These are phyloP conservation scores for Ogataea kodamae DNA, from an alignment of 805 yeast genomes.

Conservation along the genomic window DNA sequence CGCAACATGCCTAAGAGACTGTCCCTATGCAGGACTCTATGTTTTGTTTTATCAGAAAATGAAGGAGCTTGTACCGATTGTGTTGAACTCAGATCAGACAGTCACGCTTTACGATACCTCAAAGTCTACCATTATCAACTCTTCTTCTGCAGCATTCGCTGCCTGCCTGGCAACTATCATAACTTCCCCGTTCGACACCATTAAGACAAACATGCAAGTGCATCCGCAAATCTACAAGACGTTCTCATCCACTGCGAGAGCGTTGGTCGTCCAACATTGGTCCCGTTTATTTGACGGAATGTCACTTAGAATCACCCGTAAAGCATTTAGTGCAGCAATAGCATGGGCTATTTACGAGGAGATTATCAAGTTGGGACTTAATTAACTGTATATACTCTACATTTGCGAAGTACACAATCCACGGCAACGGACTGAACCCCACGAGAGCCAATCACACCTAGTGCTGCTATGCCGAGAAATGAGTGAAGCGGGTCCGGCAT, in stretches of 20 bases:
- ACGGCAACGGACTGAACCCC: conserved; percentile 16
- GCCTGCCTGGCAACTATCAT: conserved; percentile 78
- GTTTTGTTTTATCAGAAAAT: conserved; percentile 79
- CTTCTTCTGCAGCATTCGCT: conserved; percentile 72
- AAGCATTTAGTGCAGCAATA: conserved; percentile 89
- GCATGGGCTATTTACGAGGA: conserved; percentile 98
- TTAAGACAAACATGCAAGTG: conserved; percentile 88
- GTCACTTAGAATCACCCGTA: conserved; percentile 73
- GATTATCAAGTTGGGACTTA: conserved; percentile 45
- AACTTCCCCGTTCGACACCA: conserved; percentile 93
- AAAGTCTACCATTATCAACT: conserved; percentile 54
- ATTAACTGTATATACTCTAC: conserved; percentile 2
- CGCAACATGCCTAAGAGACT: conserved; percentile 85
- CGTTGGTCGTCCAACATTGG: conserved; percentile 45
- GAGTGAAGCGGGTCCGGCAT: conserved; percentile 69
- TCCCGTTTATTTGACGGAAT: conserved; percentile 76
- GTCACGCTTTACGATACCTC: conserved; percentile 17
- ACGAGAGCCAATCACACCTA: conserved; percentile 35
- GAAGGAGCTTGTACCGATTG: conserved; percentile 53
- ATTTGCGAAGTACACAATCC: conserved; percentile 22
- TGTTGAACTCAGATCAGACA: conserved; percentile 1
- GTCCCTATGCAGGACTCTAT: conserved; percentile 94
- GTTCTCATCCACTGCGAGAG: conserved; percentile 37
- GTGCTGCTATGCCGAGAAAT: conserved; percentile 55
- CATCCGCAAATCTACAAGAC: conserved; percentile 45